Base-by-base conservation (phyloP, 2,329 filamentous ascomycete genomes). In the Spiromastix sp. region DNA sequence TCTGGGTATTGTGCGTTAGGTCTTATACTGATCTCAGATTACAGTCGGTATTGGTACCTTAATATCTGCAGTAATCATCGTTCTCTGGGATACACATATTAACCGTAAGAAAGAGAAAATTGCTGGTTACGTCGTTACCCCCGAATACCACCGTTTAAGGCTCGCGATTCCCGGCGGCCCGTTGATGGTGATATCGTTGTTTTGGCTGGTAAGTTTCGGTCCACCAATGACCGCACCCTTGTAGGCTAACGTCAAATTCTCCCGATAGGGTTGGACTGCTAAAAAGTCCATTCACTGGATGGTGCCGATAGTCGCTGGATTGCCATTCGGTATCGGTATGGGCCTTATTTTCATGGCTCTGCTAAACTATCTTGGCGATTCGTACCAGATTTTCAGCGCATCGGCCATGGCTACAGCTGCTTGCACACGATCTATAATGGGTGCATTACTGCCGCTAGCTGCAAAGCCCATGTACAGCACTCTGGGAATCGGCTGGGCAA, bases 81-180 rank as follows among this genome's bases (percentile, higher is more conserved):
- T 40, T 10, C 12, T 37, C 11, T 40, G 38, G 38, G 38, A 40
- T 26, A 24, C 26, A 8, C 20, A 19, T 19, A 17, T 37, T 9
- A 32, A 21, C 7, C 29, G 25, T 9, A 33, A 25, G 18, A 7
- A 34, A 15, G n/a, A 15, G 10, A 37, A 32, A 34, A 34, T 24
- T 20, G 22, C 13, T 3, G 31, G 16, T 24, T 22, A n/a, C 17
- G 12, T 22, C 5, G 11, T 22, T n/a, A 25, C 34, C 2, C 27
- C 26, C 42, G 50, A 53, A 36, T 82, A 76, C 51, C 70, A 76
- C 3, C 72, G 82, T 2, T 64, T 87, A 0, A 81, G 81, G 0
- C 67, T 86, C 2, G 82, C 81, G 4, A 80, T 74, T 48, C 47
- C 85, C 17, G 82, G 79, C 1, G 80, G 81, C 0, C 80, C 81